phyloP scores from a whole-genome alignment of 176 grass and related monocot species.

The Oryza longistaminata region DNA sequence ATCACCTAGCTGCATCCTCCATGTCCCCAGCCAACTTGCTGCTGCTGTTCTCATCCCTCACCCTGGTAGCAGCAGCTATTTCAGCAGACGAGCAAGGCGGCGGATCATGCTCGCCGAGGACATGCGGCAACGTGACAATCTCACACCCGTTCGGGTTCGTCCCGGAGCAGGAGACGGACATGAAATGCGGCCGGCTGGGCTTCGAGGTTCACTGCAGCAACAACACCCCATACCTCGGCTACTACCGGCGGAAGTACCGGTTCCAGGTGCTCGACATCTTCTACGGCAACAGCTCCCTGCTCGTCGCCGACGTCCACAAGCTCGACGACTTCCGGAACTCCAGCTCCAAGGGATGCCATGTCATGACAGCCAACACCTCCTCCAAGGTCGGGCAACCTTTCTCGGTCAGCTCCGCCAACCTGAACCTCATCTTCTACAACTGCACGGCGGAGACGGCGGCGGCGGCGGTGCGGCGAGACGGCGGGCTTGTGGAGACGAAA shows the following conservation, averaged over 20 bases:
- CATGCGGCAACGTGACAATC: conserved; percentile 33
- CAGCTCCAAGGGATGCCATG: background rate
- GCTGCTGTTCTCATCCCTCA: background rate
- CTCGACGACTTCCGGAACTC: background rate
- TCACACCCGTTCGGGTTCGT: conserved; percentile 24
- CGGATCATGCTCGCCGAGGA: background rate
- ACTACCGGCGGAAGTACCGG: background rate
- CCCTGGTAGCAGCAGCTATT: background rate
- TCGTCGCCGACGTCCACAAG: conserved; percentile 24
- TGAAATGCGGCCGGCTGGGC: background rate
- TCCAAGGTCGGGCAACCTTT: conserved; percentile 19
- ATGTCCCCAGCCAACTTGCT: background rate
- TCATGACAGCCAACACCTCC: conserved; percentile 6
- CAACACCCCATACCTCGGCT: background rate
- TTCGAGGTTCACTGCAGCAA: conserved; percentile 33
- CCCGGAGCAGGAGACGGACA: conserved; percentile 13
- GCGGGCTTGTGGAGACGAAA: conserved; percentile 8
- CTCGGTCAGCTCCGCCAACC: conserved; percentile 14
- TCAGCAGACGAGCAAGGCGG: background rate
- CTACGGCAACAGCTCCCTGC: conserved; percentile 10
- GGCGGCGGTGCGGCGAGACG: background rate
- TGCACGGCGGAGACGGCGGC: conserved; percentile 1
- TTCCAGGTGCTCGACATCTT: conserved; percentile 38
- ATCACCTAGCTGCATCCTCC: background rate
- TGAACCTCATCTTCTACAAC: conserved; percentile 36